Conservation (phyloP, 2,329 filamentous ascomycete species). For the Aspergillus sp. region DNA sequence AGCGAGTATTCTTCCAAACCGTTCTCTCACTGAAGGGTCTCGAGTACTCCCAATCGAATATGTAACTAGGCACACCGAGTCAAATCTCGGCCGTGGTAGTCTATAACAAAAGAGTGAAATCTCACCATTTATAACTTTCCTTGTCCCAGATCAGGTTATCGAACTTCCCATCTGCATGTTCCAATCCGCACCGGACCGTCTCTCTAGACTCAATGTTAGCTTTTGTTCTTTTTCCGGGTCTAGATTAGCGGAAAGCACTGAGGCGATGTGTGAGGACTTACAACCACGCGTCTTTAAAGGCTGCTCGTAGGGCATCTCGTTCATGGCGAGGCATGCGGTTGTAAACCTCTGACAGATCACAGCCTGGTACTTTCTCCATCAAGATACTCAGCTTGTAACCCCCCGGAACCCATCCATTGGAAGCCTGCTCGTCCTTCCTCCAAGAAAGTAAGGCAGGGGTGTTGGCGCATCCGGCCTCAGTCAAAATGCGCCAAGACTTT, state of each 20-base stretch:
- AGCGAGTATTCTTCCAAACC: background rate
- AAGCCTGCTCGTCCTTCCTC: background rate
- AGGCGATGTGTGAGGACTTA: background rate
- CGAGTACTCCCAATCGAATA: background rate
- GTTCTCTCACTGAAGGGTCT: too few relatives aligned
- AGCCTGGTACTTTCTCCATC: slow-evolving; percentile 4
- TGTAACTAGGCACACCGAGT: background rate
- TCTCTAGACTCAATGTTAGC: too few relatives aligned
- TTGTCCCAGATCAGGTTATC: slow-evolving; percentile 4
- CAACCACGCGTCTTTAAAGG: slow-evolving; percentile 5
- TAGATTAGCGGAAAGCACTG: too few relatives aligned
- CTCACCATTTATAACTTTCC: background rate
- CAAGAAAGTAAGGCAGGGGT: background rate
- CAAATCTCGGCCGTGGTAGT: too few relatives aligned
- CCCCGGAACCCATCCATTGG: slow-evolving; percentile 1
- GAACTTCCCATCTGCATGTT: too few relatives aligned
- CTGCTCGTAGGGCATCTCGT: background rate
- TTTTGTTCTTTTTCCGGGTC: too few relatives aligned
- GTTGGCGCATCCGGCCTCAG: too few relatives aligned
- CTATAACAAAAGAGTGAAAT: too few relatives aligned
- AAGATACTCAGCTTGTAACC: background rate
- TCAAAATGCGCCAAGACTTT: too few relatives aligned
- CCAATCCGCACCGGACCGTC: background rate
- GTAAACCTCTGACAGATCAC: background rate
- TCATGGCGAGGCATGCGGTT: background rate